Evolutionary conservation across 495 filamentous ascomycete genomes (phyloP).

Genomic region (Hypomontagnella monticulosa): DNA sequence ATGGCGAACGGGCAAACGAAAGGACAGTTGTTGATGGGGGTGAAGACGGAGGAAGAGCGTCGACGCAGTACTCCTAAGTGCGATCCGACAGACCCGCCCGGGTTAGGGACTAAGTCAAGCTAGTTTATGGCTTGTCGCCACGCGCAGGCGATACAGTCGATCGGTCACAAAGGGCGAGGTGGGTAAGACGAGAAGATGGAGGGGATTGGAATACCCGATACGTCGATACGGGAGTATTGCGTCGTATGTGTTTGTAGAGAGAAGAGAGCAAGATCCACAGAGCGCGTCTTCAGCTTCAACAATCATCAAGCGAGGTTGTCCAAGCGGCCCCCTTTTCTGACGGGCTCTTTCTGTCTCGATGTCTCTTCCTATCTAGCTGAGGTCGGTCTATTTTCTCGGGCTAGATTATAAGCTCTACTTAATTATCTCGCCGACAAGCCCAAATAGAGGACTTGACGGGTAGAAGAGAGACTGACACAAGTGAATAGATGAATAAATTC

Average conservation of each 20-base stretch:
- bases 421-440: too few species aligned
- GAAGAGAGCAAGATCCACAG: too few species aligned
- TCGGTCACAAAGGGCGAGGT: conserved; percentile 12
- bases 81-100: neutral
- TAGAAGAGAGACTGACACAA: neutral
- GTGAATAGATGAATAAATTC: neutral
- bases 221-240: conserved; percentile 7
- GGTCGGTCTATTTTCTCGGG: too few species aligned
- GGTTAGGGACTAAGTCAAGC: conserved; percentile 1
- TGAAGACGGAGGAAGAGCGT: neutral
- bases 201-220: neutral
- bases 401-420: too few species aligned
- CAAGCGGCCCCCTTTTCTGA: too few species aligned
- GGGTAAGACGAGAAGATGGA: neutral
- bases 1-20: neutral
- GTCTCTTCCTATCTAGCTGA: too few species aligned
- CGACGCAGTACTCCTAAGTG: neutral
- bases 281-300: too few species aligned
- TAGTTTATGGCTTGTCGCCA: conserved; percentile 11
- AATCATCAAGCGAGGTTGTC: too few species aligned
- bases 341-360: too few species aligned
- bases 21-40: neutral
- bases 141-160: conserved; percentile 5
- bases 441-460: too few species aligned
- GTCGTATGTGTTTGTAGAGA: neutral